Conservation (phyloP, 345 rosid genomes). For the Iberis pinnata region DNA sequence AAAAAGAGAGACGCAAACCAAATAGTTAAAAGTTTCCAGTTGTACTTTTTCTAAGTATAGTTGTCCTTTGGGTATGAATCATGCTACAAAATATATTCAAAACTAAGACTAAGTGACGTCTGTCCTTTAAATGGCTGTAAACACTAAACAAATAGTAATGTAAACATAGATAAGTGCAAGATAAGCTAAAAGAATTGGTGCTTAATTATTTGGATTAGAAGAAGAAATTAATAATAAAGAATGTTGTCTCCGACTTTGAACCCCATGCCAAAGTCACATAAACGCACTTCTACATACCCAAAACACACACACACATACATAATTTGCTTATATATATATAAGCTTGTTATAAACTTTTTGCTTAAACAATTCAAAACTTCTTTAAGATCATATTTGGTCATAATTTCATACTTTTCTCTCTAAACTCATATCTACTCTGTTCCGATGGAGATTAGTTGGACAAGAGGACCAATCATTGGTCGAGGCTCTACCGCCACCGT, state of each 20-base stretch:
- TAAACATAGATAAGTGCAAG: slow-evolving; percentile 19
- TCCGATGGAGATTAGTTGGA: slow-evolving; percentile 37
- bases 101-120: slow-evolving; percentile 8
- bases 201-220: slow-evolving; percentile 16
- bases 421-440: slow-evolving; percentile 5
- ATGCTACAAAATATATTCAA: slow-evolving; percentile 9
- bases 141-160: slow-evolving; percentile 5
- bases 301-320: slow-evolving; percentile 12
- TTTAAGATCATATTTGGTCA: not conserved
- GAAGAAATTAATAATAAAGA: slow-evolving; percentile 20
- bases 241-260: slow-evolving; percentile 21
- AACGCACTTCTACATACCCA: slow-evolving; percentile 20
- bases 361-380: slow-evolving; percentile 15
- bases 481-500: slow-evolving; percentile 78
- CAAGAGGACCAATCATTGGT: slow-evolving; percentile 64
- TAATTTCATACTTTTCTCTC: not conserved
- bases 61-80: slow-evolving; percentile 21
- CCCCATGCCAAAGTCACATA: slow-evolving; percentile 26
- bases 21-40: not conserved
- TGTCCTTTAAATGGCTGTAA: slow-evolving; percentile 9
- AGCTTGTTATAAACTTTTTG: slow-evolving; percentile 10
- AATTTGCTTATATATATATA: not conserved
- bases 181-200: slow-evolving; percentile 12
- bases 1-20: not conserved
- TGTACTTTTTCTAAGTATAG: not conserved